A percentile compares a stretch with the other conserved stretches of the same genome.
Conservation (phyloP, 176 grass and related monocot species). For the Cenchrus americanus region DNA sequence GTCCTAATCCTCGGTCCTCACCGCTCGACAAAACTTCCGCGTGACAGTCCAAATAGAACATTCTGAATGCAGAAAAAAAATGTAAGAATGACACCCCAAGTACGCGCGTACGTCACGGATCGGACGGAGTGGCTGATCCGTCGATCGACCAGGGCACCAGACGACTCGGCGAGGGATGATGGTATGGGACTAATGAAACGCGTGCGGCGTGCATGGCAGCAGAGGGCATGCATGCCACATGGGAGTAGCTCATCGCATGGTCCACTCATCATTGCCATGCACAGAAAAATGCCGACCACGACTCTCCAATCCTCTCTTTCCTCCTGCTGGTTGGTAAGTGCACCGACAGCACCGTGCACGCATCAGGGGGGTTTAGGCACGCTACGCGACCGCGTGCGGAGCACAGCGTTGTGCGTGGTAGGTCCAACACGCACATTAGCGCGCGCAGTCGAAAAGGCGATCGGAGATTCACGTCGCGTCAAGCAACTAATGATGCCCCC, state of each 20-base stretch:
- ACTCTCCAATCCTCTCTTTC: too few species aligned
- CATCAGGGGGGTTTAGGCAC: not conserved
- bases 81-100: not conserved
- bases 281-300: conserved; percentile 35
- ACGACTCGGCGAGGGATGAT: not conserved
- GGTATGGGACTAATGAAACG: too few species aligned
- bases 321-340: not conserved
- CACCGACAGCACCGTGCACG: not conserved
- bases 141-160: not conserved
- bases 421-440: conserved; percentile 34
- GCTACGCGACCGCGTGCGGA: not conserved
- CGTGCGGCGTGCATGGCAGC: not conserved
- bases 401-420: conserved; percentile 21
- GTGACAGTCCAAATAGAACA: not conserved
- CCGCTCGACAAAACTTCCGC: not conserved
- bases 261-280: conserved; percentile 42
- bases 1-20: too few species aligned
- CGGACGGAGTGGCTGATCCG: not conserved
- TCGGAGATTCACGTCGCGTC: conserved; percentile 28
- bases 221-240: conserved; percentile 21
- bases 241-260: too few species aligned
- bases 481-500: conserved; percentile 20
- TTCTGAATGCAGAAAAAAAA: not conserved
- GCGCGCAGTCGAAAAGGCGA: not conserved
- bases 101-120: not conserved